A percentile compares a stretch with the other conserved stretches of the same genome.
Evolutionary conservation across 2,329 filamentous ascomycete genomes (phyloP).

Genomic region (Phaeosphaeriaceae sp.): DNA sequence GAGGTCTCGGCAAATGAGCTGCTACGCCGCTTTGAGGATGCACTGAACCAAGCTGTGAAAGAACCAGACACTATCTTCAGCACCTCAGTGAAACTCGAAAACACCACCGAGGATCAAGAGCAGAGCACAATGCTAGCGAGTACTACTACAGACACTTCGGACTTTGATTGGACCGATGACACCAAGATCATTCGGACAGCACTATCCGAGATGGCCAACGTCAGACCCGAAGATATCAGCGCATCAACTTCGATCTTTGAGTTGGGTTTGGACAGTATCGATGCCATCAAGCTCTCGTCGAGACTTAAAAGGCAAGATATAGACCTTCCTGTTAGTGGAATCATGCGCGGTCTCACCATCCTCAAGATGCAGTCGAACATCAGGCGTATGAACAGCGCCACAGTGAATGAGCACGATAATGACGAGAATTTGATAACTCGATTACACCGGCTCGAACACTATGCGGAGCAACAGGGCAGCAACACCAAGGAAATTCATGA

Average conservation of each 20-base stretch:
- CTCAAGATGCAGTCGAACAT: slow-evolving; percentile 60
- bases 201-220: slow-evolving; percentile 68
- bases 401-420: slow-evolving; percentile 4
- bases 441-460: slow-evolving; percentile 43
- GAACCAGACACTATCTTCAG: slow-evolving; percentile 37
- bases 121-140: not conserved
- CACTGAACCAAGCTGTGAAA: slow-evolving; percentile 47
- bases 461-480: slow-evolving; percentile 47
- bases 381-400: slow-evolving; percentile 5
- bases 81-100: slow-evolving; percentile 14
- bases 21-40: slow-evolving; percentile 53
- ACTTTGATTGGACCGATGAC: slow-evolving; percentile 67
- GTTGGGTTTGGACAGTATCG: slow-evolving; percentile 90
- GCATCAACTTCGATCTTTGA: slow-evolving; percentile 75
- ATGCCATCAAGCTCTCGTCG: slow-evolving; percentile 83
- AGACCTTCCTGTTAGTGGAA: slow-evolving; percentile 72
- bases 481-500: slow-evolving; percentile 59
- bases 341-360: slow-evolving; percentile 77
- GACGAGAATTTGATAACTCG: slow-evolving; percentile 25
- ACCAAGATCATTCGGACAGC: slow-evolving; percentile 66
- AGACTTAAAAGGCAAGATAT: slow-evolving; percentile 70
- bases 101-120: not conserved
- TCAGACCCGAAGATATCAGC: slow-evolving; percentile 60
- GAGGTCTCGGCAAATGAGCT: slow-evolving; percentile 47
- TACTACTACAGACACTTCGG: not conserved